Conservation (phyloP, 1,284 basidiomycete species). For the Cutaneotrichosporon sp. region DNA sequence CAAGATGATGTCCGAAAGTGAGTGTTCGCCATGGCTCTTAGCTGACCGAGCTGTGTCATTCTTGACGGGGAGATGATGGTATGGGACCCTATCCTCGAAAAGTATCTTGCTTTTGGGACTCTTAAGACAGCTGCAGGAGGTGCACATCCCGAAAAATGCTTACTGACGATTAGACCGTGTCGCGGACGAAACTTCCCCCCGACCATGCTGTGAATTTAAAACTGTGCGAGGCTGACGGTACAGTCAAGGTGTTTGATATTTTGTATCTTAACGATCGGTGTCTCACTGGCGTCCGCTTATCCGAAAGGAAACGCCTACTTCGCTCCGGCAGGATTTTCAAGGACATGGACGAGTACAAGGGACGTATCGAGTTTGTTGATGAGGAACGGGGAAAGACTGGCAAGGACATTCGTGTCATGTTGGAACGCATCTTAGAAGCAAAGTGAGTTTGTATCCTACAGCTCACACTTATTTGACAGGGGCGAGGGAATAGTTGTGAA, state of each 20-base stretch:
- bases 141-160: conserved; percentile 34
- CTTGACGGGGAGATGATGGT: conserved; percentile 96
- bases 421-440: conserved; percentile 73
- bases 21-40: conserved; percentile 34
- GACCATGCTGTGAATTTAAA: conserved; percentile 72
- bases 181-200: conserved; percentile 64
- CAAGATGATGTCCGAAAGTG: conserved; percentile 71
- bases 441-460: conserved; percentile 35
- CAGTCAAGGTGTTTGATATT: conserved; percentile 92
- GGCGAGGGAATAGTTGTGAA: conserved; percentile 92
- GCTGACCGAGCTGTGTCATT: conserved; percentile 60
- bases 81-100: conserved; percentile 81
- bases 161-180: conserved; percentile 56
- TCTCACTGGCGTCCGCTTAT: conserved; percentile 46
- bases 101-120: conserved; percentile 82
- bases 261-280: conserved; percentile 64
- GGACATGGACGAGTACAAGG: conserved; percentile 53
- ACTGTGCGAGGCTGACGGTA: conserved; percentile 1
- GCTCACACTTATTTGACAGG: conserved; percentile 34
- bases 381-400: conserved; percentile 68
- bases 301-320: conserved; percentile 47
- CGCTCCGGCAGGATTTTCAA: conserved; percentile 35
- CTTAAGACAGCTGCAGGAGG: conserved; percentile 79
- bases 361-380: conserved; percentile 70
- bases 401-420: conserved; percentile 68